Evolutionary conservation across 139 green algal species (phyloP), one percentile per base, ranked within the genome.

Genomic region (Axilococcus clingmanii): DNA sequence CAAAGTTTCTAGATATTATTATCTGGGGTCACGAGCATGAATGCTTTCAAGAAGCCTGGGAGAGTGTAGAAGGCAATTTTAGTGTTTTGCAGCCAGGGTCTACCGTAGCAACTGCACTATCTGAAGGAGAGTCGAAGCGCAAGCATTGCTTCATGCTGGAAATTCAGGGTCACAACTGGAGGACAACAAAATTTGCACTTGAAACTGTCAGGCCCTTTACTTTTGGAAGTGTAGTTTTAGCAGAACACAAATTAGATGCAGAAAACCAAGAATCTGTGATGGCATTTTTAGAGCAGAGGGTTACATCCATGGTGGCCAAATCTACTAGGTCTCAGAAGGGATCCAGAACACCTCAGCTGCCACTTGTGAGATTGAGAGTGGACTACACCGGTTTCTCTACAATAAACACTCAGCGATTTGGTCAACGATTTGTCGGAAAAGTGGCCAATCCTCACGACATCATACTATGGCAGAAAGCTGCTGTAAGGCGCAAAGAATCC

Each of bases 21-120:
- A 47, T 99, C 9, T 99, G 91, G 91, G 91, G 91, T 2, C 91
- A 98, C 66, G 91, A 98, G 71, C 91, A 98, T 64, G 89, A 99
- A 77, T 97, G 86, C 78, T 72, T 79, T 31, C 36, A 69, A 1
- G 74, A 93, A 6, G 55, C 76, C 15, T 60, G 82, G 78, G 76
- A 79, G 37, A 48, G 55, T 31, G 38, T 6, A 9, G 42, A 23
- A 34, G 30, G 54, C 43, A 27, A 38, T 40, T 27, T 80, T 80
- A 50, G 42, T 3, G 55, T 86, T 17, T 11, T 93, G 48, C 92
- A 99, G 78, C 92, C 89, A 0, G 92, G 92, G 6, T 93, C 78
- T 30, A 75, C 76, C 3, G 90, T 97, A 33, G 83, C 69, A 19
- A 81, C 73, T 5, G 65, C 73, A 20, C 61, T 81, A 22, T 61